phyloP scores from a whole-genome alignment of 2,329 filamentous ascomycete species.

The Scedosporium dehoogii region DNA sequence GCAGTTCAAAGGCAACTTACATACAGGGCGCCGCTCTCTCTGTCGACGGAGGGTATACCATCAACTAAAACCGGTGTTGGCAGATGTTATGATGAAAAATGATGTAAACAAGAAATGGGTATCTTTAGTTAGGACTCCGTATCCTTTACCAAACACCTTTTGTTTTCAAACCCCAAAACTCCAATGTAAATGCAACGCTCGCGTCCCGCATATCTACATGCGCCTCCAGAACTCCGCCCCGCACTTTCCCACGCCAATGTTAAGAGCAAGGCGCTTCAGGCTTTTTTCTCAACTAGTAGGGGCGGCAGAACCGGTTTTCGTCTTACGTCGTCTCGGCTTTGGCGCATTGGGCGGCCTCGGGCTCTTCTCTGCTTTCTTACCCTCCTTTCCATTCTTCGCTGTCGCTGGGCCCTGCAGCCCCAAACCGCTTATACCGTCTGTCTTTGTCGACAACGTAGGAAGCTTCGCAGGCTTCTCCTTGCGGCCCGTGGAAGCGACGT shows the following conservation, averaged over 20 bases:
- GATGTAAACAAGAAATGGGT: background rate
- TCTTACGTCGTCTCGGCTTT: conserved; percentile 29
- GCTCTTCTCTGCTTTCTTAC: conserved; percentile 24
- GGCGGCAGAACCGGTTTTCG: conserved; percentile 17
- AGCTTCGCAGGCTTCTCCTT: conserved; percentile 26
- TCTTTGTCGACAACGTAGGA: conserved; percentile 4
- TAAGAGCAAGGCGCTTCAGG: background rate
- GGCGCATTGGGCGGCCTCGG: conserved; percentile 14
- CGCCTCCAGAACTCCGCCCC: no score
- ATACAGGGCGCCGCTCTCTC: conserved; percentile 32
- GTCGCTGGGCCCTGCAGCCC: conserved; percentile 12
- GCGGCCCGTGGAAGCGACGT: conserved; percentile 51
- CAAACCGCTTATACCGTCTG: background rate
- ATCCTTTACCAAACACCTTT: background rate
- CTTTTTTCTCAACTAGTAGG: background rate
- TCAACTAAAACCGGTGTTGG: background rate
- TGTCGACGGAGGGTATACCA: conserved; percentile 28
- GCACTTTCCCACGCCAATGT: background rate
- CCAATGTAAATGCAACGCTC: no score
- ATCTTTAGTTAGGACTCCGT: background rate
- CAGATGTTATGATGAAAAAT: background rate
- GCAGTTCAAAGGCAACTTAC: conserved; percentile 33
- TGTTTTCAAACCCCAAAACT: background rate
- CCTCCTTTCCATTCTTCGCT: conserved; percentile 20
- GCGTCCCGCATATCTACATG: no score